phyloP scores from a whole-genome alignment of 2,329 filamentous ascomycete genomes.

The Arthroderma sp. region DNA sequence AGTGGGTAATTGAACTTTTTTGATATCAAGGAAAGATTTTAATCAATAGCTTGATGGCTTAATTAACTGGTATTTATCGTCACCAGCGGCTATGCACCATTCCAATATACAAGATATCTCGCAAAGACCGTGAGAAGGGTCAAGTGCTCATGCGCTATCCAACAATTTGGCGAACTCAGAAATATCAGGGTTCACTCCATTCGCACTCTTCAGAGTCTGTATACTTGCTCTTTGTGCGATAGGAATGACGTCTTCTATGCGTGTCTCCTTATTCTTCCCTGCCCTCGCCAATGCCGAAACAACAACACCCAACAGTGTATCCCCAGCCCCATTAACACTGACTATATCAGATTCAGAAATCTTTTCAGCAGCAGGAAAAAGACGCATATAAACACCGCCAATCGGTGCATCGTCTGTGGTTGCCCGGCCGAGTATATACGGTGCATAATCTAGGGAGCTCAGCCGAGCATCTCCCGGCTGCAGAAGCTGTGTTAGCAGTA shows the following conservation, averaged over 20 bases:
- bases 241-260: conserved; percentile 51
- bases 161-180: conserved; percentile 9
- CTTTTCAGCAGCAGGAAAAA: conserved; percentile 54
- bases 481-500: conserved; percentile 62
- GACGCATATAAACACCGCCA: conserved; percentile 72
- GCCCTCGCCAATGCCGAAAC: conserved; percentile 61
- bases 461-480: conserved; percentile 54
- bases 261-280: conserved; percentile 27
- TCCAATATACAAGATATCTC: not conserved
- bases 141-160: not conserved
- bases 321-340: conserved; percentile 87
- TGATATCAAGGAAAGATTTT: too few species aligned
- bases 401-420: conserved; percentile 27
- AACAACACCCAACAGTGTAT: conserved; percentile 78
- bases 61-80: not conserved
- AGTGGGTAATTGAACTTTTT: too few species aligned
- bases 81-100: not conserved
- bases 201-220: conserved; percentile 59
- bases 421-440: conserved; percentile 58
- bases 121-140: not conserved
- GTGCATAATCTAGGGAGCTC: conserved; percentile 45
- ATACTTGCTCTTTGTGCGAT: conserved; percentile 72
- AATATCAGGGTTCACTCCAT: conserved; percentile 47
- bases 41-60: too few species aligned
- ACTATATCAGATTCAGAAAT: conserved; percentile 53